Base-by-base conservation (phyloP, 1,139 yeast species). In the Debaryomyces subglobosus region DNA sequence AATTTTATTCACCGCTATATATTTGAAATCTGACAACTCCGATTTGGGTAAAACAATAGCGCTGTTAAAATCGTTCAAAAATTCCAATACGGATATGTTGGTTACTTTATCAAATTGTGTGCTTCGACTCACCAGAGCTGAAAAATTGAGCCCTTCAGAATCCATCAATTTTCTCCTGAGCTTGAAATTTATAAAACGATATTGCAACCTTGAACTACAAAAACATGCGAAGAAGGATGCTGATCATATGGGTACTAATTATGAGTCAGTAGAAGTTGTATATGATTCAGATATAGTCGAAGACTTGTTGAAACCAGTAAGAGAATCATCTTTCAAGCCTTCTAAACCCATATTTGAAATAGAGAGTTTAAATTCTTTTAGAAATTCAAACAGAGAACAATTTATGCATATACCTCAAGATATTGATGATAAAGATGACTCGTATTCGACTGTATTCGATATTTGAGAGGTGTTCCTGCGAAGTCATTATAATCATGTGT, bases 1-100 rank as follows among this genome's bases (percentile, higher is more conserved):
- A 10, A 36, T 72, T 1, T 44, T 69, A 6, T 72, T 65, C 49
- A 50, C 62, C 3, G 49, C 59, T 3, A 40, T 60, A 7, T 60
- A 60, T 48, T 45, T 63, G 3, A 53, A 59, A 12, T 27, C 49
- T 7, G 60, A 57, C 34, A 43, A 44, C 16, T 12, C 39, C 3
- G 49, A 52, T 4, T 43, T 61, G n/a, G 23, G 50, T 1, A 55
- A 52, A 40, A 44, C 53, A 3, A 49, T 61, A 49, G 53, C 55
- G 1, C 34, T 53, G 41, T 15, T 56, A 10, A 60, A 59, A 36
- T 27, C 60, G 6, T 29, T 61, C 15, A 45, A 49, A n/a, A 43
- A 47, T 6, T 46, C 54, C 7, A 52, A 47, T 25, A 32, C 56
- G 6, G 50, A 58, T 39, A 15, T 46, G 2, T 13, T 41, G 8